Evolutionary conservation across 2,329 filamentous ascomycete species (phyloP), one percentile per base, ranked within the genome.

Genomic region (Exophiala oligosperma): DNA sequence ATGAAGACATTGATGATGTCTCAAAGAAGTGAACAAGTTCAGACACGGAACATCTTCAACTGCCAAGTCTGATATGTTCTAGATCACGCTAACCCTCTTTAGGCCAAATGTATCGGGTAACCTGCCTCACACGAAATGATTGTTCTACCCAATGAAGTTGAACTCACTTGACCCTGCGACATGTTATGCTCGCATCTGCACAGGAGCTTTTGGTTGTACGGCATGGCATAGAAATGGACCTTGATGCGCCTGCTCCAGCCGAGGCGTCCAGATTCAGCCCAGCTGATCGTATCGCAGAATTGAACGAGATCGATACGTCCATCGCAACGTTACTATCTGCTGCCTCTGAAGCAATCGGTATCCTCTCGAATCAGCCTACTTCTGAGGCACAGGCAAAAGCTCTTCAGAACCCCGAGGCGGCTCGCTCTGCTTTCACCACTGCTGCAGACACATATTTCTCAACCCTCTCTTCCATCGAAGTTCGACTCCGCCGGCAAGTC

Each of bases 211-310:
- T 35, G 32, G 6, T 9, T 11, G 32, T 9, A 35, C 11, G 32
- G 32, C 6, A 35, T 26, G 35, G n/a, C 7, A 51, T 49, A 21
- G 47, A 24, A 21, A 63, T 63, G 61, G 61, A 61, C 38, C 49
- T 49, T 47, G 26, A 47, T 40, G n/a, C 7, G 7, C 35, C 52
- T 28, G 14, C 41, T 21, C n/a, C 24, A 29, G 23, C 32, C 12
- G 24, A 47, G 24, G 11, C 50, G 44, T 5, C 52, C 3, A 35
- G 29, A 50, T 52, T 62, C 26, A 63, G 58, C 7, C 82, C 88
- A 35, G 83, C 88, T 41, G 89, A 95, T 71, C 90, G 89, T 64
- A 91, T 96, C 64, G 80, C 87, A 57, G 90, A 95, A 68, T 83
- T 96, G 56, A 88, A 87, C 66, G 84, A 87, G 43, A 89, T 96